These are phyloP conservation scores for Microdochium bolleyi DNA, from an alignment of 2,329 filamentous ascomycete genomes.

Conservation along the genomic window DNA sequence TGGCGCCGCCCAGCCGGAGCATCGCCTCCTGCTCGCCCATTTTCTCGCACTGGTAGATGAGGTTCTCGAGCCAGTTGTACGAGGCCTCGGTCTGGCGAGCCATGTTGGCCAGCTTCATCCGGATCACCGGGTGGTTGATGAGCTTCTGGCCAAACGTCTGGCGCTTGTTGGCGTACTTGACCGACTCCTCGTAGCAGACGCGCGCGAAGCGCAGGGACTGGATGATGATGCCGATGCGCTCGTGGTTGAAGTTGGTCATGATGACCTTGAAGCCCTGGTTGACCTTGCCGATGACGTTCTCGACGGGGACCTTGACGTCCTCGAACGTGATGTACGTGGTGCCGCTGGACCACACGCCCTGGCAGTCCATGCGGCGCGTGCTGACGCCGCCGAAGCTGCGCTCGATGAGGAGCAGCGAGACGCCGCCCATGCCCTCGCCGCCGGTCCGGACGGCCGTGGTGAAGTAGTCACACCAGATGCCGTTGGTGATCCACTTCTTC, in stretches of 20 bases:
- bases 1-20: slow-evolving; percentile 89
- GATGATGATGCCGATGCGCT: slow-evolving; percentile 97
- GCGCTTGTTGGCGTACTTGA: slow-evolving; percentile 97
- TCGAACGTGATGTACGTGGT: slow-evolving; percentile 98
- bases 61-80: slow-evolving; percentile 94
- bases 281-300: slow-evolving; percentile 95
- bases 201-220: slow-evolving; percentile 92
- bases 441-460: slow-evolving; percentile 92
- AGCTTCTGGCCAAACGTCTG: slow-evolving; percentile 94
- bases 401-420: slow-evolving; percentile 88
- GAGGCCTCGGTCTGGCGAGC: slow-evolving; percentile 93
- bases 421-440: slow-evolving; percentile 82
- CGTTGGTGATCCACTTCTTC: slow-evolving; percentile 99
- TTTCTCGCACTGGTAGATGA: slow-evolving; percentile 85
- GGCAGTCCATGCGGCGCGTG: slow-evolving; percentile 95
- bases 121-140: slow-evolving; percentile 94
- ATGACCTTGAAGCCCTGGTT: slow-evolving; percentile 98
- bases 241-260: slow-evolving; percentile 99
- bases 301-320: slow-evolving; percentile 98
- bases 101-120: slow-evolving; percentile 97
- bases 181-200: slow-evolving; percentile 92
- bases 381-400: slow-evolving; percentile 75
- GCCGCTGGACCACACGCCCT: slow-evolving; percentile 90
- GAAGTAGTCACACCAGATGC: slow-evolving; percentile 95
- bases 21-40: slow-evolving; percentile 96